Evolutionary conservation across 305 asterid species (phyloP).

Genomic region (Fraxinus velutina): DNA sequence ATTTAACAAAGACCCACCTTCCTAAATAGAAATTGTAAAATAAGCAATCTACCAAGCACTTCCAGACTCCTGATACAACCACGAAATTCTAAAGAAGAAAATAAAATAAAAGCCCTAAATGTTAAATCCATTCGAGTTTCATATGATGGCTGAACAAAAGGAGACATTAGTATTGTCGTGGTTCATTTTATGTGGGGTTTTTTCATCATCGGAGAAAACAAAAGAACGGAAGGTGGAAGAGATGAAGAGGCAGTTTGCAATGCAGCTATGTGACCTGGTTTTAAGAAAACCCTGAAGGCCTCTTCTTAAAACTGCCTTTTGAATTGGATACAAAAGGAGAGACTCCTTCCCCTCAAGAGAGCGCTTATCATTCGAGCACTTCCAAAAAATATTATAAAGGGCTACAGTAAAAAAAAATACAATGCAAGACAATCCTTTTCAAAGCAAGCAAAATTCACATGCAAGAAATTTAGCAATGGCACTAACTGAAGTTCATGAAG

Average conservation of each 20-base stretch:
- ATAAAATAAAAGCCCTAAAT: neutral
- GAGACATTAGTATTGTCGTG: neutral
- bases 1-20: neutral
- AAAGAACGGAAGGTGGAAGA: neutral
- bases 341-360: neutral
- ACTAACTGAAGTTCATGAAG: constrained; percentile 5
- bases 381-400: neutral
- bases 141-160: neutral
- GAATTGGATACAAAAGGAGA: neutral
- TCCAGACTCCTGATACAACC: neutral
- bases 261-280: neutral
- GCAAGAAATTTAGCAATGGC: neutral
- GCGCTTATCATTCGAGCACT: neutral
- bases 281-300: neutral
- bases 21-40: neutral
- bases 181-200: neutral
- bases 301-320: neutral
- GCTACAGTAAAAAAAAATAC: neutral
- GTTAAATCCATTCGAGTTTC: neutral
- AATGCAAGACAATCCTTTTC: neutral
- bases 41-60: neutral
- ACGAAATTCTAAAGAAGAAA: neutral
- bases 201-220: neutral
- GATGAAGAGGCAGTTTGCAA: neutral
- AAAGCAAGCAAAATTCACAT: neutral